phyloP scores from a whole-genome alignment of 176 grass and related monocot species.

The Carex pumila region DNA sequence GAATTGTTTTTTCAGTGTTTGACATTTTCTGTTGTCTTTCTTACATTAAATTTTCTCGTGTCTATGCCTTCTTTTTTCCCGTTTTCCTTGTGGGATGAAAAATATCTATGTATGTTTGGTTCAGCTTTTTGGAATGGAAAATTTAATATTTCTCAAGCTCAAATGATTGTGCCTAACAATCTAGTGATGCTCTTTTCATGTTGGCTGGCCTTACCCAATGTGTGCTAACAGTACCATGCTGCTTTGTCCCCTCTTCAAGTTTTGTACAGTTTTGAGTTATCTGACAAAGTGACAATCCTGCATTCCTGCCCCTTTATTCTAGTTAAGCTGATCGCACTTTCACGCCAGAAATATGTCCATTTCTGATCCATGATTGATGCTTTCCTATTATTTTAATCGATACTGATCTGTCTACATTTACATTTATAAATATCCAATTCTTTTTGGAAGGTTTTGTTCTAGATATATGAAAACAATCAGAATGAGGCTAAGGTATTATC shows the following conservation, averaged over 20 bases:
- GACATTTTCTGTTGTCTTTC: conserved; percentile 2
- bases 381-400: not conserved
- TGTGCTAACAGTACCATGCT: conserved; percentile 25
- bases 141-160: conserved; percentile 3
- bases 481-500: no score
- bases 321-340: not conserved
- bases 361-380: not conserved
- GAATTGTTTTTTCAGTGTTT: conserved; percentile 4
- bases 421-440: not conserved
- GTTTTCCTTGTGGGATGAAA: not conserved
- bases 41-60: not conserved
- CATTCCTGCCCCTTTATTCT: conserved; percentile 29
- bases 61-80: not conserved
- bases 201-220: conserved; percentile 8
- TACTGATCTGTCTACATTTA: not conserved
- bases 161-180: conserved; percentile 14
- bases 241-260: conserved; percentile 22
- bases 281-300: conserved; percentile 25
- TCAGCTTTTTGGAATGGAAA: conserved; percentile 1
- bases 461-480: not conserved
- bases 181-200: conserved; percentile 12
- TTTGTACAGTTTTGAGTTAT: conserved; percentile 28
- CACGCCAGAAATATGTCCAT: not conserved
- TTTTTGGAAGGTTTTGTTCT: not conserved
- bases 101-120: conserved; percentile 4